Percentiles rank a stretch among this genome's conserved stretches.
Evolutionary conservation across 768 basidiomycete species (phyloP).

Genomic region (Tricholoma furcatifolium): DNA sequence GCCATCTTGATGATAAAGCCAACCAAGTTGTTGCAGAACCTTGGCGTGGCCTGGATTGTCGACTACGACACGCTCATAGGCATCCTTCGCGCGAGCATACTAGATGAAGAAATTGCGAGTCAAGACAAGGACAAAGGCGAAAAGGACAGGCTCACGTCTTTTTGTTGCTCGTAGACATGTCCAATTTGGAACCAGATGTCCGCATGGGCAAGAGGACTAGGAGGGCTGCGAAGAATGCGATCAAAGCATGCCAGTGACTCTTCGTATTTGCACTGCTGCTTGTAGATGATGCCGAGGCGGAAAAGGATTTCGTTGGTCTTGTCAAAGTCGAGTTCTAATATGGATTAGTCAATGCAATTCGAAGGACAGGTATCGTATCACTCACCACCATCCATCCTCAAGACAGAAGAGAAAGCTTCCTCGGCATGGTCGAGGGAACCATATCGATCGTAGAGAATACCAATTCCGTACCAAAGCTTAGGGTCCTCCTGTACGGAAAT

Average conservation of each 20-base stretch:
- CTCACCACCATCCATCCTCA: conserved; percentile 95
- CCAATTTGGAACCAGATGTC: conserved; percentile 99
- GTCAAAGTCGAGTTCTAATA: conserved; percentile 79
- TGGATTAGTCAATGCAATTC: conserved; percentile 18
- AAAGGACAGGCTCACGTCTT: conserved; percentile 68
- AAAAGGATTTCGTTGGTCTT: conserved; percentile 99
- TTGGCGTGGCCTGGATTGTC: conserved; percentile 96
- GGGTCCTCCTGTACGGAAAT: conserved; percentile 72
- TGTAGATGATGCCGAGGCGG: conserved; percentile 98
- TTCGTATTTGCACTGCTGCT: conserved; percentile 93
- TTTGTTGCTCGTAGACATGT: conserved; percentile 96
- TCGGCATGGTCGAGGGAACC: conserved; percentile 98
- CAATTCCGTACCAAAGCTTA: conserved; percentile 99
- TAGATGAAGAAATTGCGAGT: conserved; percentile 27
- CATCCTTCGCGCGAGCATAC: conserved; percentile 89
- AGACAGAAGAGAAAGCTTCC: conserved; percentile 95
- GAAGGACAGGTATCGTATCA: conserved; percentile 25
- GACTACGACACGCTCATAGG: conserved; percentile 91
- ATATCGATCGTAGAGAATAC: conserved; percentile 97
- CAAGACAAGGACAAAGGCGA: not conserved
- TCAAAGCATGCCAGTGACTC: conserved; percentile 92
- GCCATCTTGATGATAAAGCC: conserved; percentile 95
- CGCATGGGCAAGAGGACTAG: conserved; percentile 91
- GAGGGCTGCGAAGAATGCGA: conserved; percentile 93
- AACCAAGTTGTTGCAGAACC: conserved; percentile 96